These are phyloP conservation scores for Ustanciosporium gigantosporum DNA, from an alignment of 1,284 basidiomycete genomes.

Conservation along the genomic window DNA sequence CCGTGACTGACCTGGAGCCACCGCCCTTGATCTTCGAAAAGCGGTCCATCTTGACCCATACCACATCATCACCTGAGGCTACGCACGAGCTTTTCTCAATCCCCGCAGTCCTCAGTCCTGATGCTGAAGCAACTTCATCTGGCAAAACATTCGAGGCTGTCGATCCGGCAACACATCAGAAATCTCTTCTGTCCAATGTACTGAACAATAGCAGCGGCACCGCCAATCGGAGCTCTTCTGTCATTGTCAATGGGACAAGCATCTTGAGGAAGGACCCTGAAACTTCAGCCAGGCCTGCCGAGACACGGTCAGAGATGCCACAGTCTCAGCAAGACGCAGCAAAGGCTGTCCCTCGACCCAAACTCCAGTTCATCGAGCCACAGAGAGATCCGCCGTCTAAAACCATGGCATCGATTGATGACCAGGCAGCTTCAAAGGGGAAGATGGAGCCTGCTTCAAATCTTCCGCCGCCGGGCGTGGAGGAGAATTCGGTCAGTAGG, in stretches of 20 bases:
- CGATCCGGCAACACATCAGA: background rate
- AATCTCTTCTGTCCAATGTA: background rate
- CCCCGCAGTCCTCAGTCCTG: constrained; percentile 1
- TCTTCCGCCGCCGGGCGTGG: background rate
- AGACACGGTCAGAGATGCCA: constrained; percentile 1
- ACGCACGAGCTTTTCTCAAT: constrained; percentile 3
- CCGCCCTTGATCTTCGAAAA: constrained; percentile 21
- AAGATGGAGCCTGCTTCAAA: background rate
- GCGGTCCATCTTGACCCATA: constrained; percentile 10
- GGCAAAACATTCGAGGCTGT: constrained; percentile 1
- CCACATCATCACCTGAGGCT: constrained; percentile 28
- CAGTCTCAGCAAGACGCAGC: background rate
- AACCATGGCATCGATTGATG: background rate
- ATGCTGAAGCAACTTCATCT: background rate
- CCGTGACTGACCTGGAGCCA: constrained; percentile 2
- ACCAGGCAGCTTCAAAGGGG: too few species aligned
- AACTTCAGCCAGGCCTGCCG: background rate
- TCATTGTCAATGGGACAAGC: background rate
- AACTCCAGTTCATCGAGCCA: constrained; percentile 33
- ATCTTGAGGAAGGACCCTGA: background rate
- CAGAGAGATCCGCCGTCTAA: background rate
- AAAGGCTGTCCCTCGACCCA: constrained; percentile 3
- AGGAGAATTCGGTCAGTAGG: too few species aligned
- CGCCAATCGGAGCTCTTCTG: background rate
- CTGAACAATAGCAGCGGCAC: background rate